A percentile compares a stretch with the other conserved stretches of the same genome.
Evolutionary conservation across 2,329 filamentous ascomycete species (phyloP).

Genomic region (Cryphonectria nitschkei): DNA sequence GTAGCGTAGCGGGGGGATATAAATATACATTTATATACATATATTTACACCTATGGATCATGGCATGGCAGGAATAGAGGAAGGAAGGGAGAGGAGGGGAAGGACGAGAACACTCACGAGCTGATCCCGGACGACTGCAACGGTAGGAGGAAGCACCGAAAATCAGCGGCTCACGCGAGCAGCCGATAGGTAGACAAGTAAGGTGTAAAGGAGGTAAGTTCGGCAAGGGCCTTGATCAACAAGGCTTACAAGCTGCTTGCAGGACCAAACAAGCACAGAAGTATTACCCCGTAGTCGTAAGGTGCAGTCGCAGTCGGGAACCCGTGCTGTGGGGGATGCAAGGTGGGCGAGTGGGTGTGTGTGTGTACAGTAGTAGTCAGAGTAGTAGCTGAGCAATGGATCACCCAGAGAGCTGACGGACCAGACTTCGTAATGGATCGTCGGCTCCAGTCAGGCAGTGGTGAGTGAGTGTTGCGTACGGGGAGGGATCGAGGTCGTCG

Average conservation of each 20-base stretch:
- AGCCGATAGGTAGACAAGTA: neutral
- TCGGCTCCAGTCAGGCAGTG: neutral
- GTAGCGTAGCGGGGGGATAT: neutral
- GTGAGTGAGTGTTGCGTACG: neutral
- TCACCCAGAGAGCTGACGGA: conserved; percentile 7
- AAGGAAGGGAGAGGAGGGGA: neutral
- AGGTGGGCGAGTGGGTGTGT: neutral
- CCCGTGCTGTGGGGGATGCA: neutral
- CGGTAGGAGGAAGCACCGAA: neutral
- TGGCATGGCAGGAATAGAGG: neutral
- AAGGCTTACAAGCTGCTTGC: conserved; percentile 21
- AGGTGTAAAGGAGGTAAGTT: neutral
- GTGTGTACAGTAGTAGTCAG: neutral
- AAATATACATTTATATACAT: neutral
- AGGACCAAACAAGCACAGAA: neutral
- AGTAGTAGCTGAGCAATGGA: conserved; percentile 6
- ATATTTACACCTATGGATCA: neutral
- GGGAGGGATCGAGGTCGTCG: conserved; percentile 12
- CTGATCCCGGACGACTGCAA: neutral
- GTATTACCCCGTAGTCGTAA: conserved; percentile 2
- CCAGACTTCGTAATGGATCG: conserved; percentile 5
- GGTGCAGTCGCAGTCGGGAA: neutral
- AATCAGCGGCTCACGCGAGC: conserved; percentile 5
- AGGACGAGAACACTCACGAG: conserved; percentile 16
- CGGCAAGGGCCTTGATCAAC: conserved; percentile 15